phyloP scores from a whole-genome alignment of 495 filamentous ascomycete species.

The Halenospora varia region DNA sequence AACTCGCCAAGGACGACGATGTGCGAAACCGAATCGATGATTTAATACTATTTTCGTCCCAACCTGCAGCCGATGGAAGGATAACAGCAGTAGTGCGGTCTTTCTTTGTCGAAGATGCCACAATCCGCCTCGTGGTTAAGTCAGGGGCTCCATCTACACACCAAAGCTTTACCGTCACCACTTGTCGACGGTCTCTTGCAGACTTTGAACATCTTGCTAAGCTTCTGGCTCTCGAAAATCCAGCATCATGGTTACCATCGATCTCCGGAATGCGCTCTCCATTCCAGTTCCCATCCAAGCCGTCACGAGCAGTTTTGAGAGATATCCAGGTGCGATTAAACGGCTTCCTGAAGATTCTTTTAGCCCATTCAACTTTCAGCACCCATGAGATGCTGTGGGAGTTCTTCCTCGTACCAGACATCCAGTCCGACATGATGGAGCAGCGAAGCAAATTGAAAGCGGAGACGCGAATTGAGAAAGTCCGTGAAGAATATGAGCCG shows the following conservation, averaged over 20 bases:
- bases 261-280: constrained; percentile 77
- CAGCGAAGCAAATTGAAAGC: constrained; percentile 85
- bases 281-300: constrained; percentile 88
- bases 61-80: constrained; percentile 67
- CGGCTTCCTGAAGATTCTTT: constrained; percentile 77
- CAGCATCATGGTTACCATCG: constrained; percentile 88
- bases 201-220: constrained; percentile 91
- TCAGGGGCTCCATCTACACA: constrained; percentile 69
- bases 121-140: constrained; percentile 88
- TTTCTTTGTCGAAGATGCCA: constrained; percentile 96
- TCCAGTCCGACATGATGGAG: constrained; percentile 85
- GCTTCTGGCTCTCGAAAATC: constrained; percentile 87
- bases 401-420: constrained; percentile 95
- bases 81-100: constrained; percentile 94
- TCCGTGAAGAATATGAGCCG: constrained; percentile 82
- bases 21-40: constrained; percentile 96
- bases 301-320: constrained; percentile 79
- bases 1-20: constrained; percentile 97
- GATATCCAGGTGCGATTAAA: constrained; percentile 87
- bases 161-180: constrained; percentile 84
- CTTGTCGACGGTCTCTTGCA: constrained; percentile 79
- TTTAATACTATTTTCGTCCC: constrained; percentile 74
- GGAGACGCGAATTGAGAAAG: constrained; percentile 71
- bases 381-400: constrained; percentile 99
- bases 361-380: constrained; percentile 88